Percentiles rank a stretch among this genome's conserved stretches.
Evolutionary conservation across 2,329 filamentous ascomycete genomes (phyloP).

Genomic region (Canariomyces notabilis): DNA sequence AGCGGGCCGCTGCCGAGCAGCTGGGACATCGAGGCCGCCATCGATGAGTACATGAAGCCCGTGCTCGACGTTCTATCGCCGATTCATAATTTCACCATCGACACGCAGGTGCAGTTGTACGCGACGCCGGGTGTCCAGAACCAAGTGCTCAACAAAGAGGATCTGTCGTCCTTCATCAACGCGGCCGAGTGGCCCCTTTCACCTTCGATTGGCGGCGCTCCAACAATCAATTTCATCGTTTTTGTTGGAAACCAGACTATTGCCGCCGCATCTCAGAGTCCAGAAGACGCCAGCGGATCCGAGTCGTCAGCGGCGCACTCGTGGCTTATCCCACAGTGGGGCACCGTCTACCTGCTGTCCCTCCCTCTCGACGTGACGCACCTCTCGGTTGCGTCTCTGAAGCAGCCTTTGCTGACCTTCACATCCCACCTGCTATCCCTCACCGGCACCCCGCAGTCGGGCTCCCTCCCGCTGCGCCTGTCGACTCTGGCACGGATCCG

Average conservation of each 20-base stretch:
- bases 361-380: constrained; percentile 40
- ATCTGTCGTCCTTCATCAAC: constrained; percentile 92
- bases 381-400: constrained; percentile 62
- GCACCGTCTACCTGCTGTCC: constrained; percentile 59
- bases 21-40: constrained; percentile 84
- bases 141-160: constrained; percentile 70
- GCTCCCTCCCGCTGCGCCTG: constrained; percentile 78
- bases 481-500: constrained; percentile 82
- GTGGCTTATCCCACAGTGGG: constrained; percentile 97
- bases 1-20: constrained; percentile 70
- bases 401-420: constrained; percentile 81
- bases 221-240: constrained; percentile 92
- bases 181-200: constrained; percentile 96
- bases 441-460: constrained; percentile 75
- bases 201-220: constrained; percentile 86
- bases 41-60: constrained; percentile 75
- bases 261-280: constrained; percentile 29
- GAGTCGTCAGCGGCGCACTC: constrained; percentile 51
- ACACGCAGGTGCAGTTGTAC: constrained; percentile 93
- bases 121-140: constrained; percentile 63
- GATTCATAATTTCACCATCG: constrained; percentile 93
- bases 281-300: constrained; percentile 18
- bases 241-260: constrained; percentile 81
- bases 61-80: constrained; percentile 71
- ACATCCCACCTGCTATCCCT: constrained; percentile 85